Evolutionary conservation across 306 rosid species (phyloP).

Genomic region (Boehmeria nivea): DNA sequence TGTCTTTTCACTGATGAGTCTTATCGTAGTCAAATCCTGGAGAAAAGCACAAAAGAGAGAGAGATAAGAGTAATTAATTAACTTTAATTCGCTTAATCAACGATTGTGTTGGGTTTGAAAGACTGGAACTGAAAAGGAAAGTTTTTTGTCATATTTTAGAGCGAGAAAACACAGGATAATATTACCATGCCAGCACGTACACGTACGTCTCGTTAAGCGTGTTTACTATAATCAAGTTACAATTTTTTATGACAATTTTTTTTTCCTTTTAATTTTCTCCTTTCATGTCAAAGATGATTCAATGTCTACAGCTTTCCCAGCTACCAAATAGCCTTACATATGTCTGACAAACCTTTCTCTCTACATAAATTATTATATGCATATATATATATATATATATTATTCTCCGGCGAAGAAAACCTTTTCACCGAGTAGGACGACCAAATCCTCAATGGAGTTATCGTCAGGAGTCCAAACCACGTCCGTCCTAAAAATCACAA

Average conservation of each 20-base stretch:
- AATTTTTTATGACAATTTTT: neutral
- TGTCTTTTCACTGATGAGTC: conserved; percentile 32
- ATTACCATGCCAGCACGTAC: no score
- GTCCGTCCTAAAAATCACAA: conserved; percentile 29
- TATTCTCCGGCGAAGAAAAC: conserved; percentile 11
- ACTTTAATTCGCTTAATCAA: neutral
- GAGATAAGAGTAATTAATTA: neutral
- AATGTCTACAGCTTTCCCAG: conserved; percentile 9
- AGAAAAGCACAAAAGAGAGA: neutral
- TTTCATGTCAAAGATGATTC: neutral
- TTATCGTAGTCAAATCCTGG: conserved; percentile 34
- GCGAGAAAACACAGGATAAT: no score
- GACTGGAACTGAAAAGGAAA: neutral
- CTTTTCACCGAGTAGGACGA: conserved; percentile 29
- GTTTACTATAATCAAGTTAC: no score
- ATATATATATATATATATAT: no score
- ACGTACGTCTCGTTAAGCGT: no score
- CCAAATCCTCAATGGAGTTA: conserved; percentile 31
- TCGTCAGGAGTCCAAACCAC: conserved; percentile 33
- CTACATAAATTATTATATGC: neutral
- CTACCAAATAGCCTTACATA: conserved; percentile 3
- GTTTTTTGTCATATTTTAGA: neutral
- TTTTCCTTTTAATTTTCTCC: neutral
- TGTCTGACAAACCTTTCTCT: neutral
- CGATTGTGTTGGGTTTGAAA: neutral